phyloP scores from a whole-genome alignment of 2,329 filamentous ascomycete species.

The Clonostachys rhizophaga region DNA sequence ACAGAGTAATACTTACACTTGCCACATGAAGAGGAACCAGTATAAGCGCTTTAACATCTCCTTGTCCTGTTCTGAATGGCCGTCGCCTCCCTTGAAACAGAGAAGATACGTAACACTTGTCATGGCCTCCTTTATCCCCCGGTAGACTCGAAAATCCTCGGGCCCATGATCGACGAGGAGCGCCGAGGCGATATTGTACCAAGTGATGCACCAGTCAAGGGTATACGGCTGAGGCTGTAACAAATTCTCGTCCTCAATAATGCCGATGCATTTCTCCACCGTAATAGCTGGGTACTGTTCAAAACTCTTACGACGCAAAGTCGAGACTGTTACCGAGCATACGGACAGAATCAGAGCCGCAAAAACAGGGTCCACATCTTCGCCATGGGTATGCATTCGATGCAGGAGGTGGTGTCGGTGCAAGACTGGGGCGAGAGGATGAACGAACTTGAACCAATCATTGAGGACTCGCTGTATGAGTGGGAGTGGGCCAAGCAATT shows the following conservation, averaged over 20 bases:
- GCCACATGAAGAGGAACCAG: slow-evolving; percentile 23
- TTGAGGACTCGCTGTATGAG: slow-evolving; percentile 11
- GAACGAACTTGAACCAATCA: slow-evolving; percentile 27
- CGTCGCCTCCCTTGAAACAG: neutral
- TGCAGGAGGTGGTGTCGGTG: slow-evolving; percentile 20
- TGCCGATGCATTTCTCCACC: slow-evolving; percentile 15
- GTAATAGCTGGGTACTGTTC: slow-evolving; percentile 17
- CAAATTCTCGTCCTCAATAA: slow-evolving; percentile 18
- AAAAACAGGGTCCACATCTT: slow-evolving; percentile 17
- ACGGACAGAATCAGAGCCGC: slow-evolving; percentile 24
- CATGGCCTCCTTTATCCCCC: slow-evolving; percentile 3
- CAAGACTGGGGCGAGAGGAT: slow-evolving; percentile 24
- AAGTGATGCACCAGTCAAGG: slow-evolving; percentile 26
- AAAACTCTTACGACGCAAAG: slow-evolving; percentile 13
- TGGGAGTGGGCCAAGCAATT: neutral
- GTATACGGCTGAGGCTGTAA: slow-evolving; percentile 14
- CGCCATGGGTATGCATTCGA: slow-evolving; percentile 15
- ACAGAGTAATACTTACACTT: slow-evolving; percentile 10
- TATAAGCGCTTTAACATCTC: slow-evolving; percentile 24
- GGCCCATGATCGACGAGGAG: slow-evolving; percentile 7
- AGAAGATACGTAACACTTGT: slow-evolving; percentile 1
- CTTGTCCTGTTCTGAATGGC: slow-evolving; percentile 6
- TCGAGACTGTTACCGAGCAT: slow-evolving; percentile 24
- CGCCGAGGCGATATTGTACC: slow-evolving; percentile 24
- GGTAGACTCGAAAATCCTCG: slow-evolving; percentile 4